Evolutionary conservation across 108 stramenopile genomes (phyloP).

Genomic region (Licmophora abbreviata): DNA sequence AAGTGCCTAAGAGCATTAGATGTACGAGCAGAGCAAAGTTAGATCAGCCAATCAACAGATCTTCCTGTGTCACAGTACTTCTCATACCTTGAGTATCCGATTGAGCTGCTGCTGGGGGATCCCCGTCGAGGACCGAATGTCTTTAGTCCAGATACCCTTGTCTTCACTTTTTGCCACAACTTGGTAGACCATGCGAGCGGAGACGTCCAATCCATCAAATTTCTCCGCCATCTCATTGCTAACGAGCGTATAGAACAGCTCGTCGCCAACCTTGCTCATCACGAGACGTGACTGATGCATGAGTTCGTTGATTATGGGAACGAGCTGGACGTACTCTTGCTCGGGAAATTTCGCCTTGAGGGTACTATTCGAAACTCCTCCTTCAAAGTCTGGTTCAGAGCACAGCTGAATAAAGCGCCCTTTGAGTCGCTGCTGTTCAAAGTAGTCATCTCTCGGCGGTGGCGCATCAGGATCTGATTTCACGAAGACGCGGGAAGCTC

Average conservation of each 20-base stretch:
- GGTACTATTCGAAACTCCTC: constrained; percentile 54
- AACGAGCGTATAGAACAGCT: constrained; percentile 65
- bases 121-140: constrained; percentile 84
- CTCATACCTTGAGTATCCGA: constrained; percentile 91
- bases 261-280: constrained; percentile 56
- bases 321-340: constrained; percentile 37
- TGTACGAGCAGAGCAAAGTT: too few species aligned
- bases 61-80: too few species aligned
- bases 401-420: constrained; percentile 60
- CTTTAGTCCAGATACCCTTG: constrained; percentile 97
- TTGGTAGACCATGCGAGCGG: constrained; percentile 86
- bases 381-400: constrained; percentile 27
- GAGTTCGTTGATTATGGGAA: constrained; percentile 70
- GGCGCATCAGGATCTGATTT: too few species aligned
- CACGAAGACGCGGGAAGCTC: too few species aligned
- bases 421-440: constrained; percentile 29
- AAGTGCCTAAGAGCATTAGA: too few species aligned
- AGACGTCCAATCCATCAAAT: constrained; percentile 69
- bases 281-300: constrained; percentile 47
- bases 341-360: constrained; percentile 55
- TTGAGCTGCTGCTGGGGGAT: constrained; percentile 87
- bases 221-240: constrained; percentile 58
- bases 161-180: constrained; percentile 86
- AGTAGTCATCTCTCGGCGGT: too few species aligned
- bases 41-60: too few species aligned